These are phyloP conservation scores for Deinandra increscens DNA, from an alignment of 129 eudicot species.

Conservation along the genomic window DNA sequence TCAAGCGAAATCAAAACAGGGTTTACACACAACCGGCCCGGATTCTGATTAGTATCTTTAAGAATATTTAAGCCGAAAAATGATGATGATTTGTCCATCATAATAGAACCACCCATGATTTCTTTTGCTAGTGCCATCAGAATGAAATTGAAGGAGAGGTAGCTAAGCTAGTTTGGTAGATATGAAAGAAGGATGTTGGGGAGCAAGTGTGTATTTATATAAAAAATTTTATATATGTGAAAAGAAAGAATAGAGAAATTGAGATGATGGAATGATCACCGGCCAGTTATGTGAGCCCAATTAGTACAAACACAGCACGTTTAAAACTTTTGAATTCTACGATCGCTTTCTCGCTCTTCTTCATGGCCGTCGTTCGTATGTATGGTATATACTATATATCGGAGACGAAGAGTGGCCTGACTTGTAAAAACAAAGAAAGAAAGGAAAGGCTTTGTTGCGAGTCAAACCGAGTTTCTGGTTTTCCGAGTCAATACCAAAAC, in stretches of 20 bases:
- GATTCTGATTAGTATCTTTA: not conserved
- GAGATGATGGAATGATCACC: slow-evolving; percentile 22
- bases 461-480: slow-evolving; percentile 35
- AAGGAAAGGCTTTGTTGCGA: slow-evolving; percentile 16
- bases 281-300: slow-evolving; percentile 23
- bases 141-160: not conserved
- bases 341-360: slow-evolving; percentile 1
- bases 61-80: slow-evolving; percentile 33
- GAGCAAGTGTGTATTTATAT: slow-evolving; percentile 18
- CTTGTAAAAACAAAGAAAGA: too few relatives aligned
- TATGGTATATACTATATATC: too few relatives aligned
- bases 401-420: not conserved
- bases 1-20: slow-evolving; percentile 35
- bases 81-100: slow-evolving; percentile 43
- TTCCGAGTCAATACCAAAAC: slow-evolving; percentile 42
- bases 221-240: too few relatives aligned
- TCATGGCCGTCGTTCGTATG: not conserved
- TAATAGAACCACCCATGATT: slow-evolving; percentile 46
- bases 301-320: slow-evolving; percentile 38
- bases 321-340: slow-evolving; percentile 24
- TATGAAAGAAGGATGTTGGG: slow-evolving; percentile 8
- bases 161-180: not conserved
- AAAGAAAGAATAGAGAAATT: too few relatives aligned
- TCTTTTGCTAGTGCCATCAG: slow-evolving; percentile 63
- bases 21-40: slow-evolving; percentile 18